Percentiles rank a stretch among this genome's conserved stretches.
These are phyloP conservation scores for Pseudogymnoascus sp. DNA, from an alignment of 2,329 filamentous ascomycete genomes.

Conservation along the genomic window DNA sequence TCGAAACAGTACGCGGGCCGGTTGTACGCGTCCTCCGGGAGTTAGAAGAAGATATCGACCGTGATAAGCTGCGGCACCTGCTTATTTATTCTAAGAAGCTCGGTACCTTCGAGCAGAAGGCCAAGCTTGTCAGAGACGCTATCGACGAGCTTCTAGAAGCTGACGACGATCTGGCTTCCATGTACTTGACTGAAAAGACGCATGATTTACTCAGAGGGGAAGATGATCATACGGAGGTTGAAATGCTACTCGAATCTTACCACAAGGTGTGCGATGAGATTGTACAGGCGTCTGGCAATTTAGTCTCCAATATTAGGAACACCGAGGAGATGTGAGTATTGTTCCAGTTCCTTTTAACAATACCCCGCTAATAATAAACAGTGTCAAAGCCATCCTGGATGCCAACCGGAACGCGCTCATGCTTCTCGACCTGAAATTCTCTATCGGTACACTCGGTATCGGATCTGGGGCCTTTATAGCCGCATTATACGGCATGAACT, in stretches of 20 bases:
- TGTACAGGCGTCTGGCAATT: slow-evolving; percentile 85
- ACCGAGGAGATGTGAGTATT: slow-evolving; percentile 87
- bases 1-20: slow-evolving; percentile 86
- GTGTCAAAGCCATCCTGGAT: slow-evolving; percentile 92
- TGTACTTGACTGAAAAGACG: slow-evolving; percentile 91
- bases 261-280: slow-evolving; percentile 98
- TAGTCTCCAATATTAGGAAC: slow-evolving; percentile 92
- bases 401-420: slow-evolving; percentile 97
- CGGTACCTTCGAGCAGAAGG: slow-evolving; percentile 96
- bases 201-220: slow-evolving; percentile 65
- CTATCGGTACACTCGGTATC: slow-evolving; percentile 87
- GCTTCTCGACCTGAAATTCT: slow-evolving; percentile 94
- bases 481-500: slow-evolving; percentile 99
- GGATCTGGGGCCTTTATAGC: slow-evolving; percentile 92
- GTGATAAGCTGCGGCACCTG: slow-evolving; percentile 83
- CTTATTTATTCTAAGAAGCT: slow-evolving; percentile 93
- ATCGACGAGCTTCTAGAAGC: slow-evolving; percentile 94
- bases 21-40: slow-evolving; percentile 83
- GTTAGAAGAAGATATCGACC: slow-evolving; percentile 91
- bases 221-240: slow-evolving; percentile 90
- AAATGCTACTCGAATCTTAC: slow-evolving; percentile 94
- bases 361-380: slow-evolving; percentile 31
- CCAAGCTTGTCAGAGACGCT: slow-evolving; percentile 84
- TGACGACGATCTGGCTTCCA: slow-evolving; percentile 86
- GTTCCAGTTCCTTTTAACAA: neutral